These are phyloP conservation scores for Blastobotrys muscicola DNA, from an alignment of 805 yeast genomes.

Conservation along the genomic window DNA sequence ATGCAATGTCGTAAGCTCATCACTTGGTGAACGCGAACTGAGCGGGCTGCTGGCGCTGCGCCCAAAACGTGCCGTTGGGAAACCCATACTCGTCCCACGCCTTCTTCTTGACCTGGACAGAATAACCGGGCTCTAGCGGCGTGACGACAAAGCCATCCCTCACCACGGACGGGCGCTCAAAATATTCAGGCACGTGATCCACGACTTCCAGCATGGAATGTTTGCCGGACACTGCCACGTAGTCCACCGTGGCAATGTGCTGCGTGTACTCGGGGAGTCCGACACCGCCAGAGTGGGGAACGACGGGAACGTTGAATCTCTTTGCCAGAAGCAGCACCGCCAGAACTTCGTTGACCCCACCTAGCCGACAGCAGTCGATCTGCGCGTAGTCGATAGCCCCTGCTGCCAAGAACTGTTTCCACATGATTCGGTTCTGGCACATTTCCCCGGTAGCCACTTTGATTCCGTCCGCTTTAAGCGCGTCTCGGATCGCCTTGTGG, in stretches of 20 bases:
- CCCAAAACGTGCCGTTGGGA: constrained; percentile 28
- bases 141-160: constrained; percentile 25
- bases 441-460: constrained; percentile 31
- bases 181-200: constrained; percentile 26
- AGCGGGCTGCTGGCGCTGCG: constrained; percentile 11
- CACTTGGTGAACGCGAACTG: neutral
- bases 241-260: constrained; percentile 29
- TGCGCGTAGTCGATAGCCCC: constrained; percentile 28
- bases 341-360: constrained; percentile 28
- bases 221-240: constrained; percentile 24
- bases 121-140: constrained; percentile 28
- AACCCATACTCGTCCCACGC: constrained; percentile 22
- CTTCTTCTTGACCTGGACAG: constrained; percentile 24
- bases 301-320: constrained; percentile 27
- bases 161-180: constrained; percentile 23
- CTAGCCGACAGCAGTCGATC: constrained; percentile 29
- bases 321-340: constrained; percentile 28
- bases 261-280: constrained; percentile 31
- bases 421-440: constrained; percentile 29
- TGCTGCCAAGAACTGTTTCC: constrained; percentile 25
- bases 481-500: constrained; percentile 24
- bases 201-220: constrained; percentile 26
- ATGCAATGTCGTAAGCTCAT: neutral
- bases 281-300: constrained; percentile 32
- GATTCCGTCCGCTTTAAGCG: constrained; percentile 26